Conservation (phyloP, 371 early-diverging fungal species). For the Mortierella sp. region DNA sequence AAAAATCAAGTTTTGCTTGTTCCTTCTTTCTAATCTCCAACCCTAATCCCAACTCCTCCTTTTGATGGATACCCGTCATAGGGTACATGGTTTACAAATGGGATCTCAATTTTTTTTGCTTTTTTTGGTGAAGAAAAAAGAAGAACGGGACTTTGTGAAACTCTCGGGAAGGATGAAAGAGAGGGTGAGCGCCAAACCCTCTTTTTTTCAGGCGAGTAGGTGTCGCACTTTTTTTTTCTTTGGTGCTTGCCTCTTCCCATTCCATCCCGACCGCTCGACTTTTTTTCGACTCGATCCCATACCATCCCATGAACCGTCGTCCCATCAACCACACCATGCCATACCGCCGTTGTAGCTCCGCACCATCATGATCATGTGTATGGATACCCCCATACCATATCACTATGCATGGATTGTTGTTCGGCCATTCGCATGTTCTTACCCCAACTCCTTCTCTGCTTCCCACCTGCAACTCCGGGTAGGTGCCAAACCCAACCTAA, state of each 20-base stretch:
- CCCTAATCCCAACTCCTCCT: neutral
- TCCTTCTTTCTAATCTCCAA: neutral
- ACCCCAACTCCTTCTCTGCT: too few species aligned
- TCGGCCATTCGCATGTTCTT: too few species aligned
- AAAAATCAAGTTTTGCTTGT: neutral
- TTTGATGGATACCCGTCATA: neutral
- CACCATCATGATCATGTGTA: conserved; percentile 11
- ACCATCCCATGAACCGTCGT: neutral
- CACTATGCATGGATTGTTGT: too few species aligned
- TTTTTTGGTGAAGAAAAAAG: neutral
- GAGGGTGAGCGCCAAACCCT: conserved; percentile 1
- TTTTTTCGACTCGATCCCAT: neutral
- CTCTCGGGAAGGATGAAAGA: neutral
- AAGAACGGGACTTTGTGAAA: neutral
- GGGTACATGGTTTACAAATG: neutral
- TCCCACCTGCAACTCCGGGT: too few species aligned
- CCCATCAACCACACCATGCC: neutral
- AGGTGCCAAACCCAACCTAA: too few species aligned
- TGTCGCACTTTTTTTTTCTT: conserved; percentile 1
- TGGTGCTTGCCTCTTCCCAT: neutral
- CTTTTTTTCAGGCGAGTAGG: neutral
- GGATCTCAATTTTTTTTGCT: neutral
- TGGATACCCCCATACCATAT: neutral
- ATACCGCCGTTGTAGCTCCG: neutral
- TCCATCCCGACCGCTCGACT: neutral